These are phyloP conservation scores for Inga laurina DNA, from an alignment of 306 rosid genomes.

Conservation along the genomic window DNA sequence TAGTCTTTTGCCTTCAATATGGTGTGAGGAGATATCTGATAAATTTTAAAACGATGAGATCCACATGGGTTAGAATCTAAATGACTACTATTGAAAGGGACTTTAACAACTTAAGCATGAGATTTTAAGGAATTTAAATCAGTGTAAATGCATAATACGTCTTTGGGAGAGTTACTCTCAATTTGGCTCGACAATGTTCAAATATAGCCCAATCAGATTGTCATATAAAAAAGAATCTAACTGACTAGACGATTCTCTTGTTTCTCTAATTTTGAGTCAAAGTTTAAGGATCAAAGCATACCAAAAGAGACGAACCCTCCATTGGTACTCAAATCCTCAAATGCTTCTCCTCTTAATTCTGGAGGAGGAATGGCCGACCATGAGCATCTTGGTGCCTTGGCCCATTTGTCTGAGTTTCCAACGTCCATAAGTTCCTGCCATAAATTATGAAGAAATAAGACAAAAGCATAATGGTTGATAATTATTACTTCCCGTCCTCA, in stretches of 20 bases:
- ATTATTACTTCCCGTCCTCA: neutral
- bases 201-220: too few relatives aligned
- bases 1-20: conserved; percentile 67
- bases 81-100: too few relatives aligned
- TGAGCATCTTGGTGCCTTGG: conserved; percentile 74
- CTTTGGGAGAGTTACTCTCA: too few relatives aligned
- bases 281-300: conserved; percentile 21
- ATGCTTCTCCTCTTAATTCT: conserved; percentile 79
- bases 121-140: too few relatives aligned
- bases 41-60: conserved; percentile 18
- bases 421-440: conserved; percentile 86
- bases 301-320: conserved; percentile 93
- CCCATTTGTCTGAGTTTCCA: conserved; percentile 78
- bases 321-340: conserved; percentile 85
- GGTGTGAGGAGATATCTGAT: conserved; percentile 65
- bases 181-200: too few relatives aligned
- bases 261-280: conserved; percentile 7
- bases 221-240: too few relatives aligned
- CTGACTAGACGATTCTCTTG: neutral
- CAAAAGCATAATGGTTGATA: neutral
- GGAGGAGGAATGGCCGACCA: conserved; percentile 99
- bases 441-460: conserved; percentile 22
- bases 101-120: neutral
- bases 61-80: conserved; percentile 16
- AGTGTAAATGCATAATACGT: too few relatives aligned